Percentiles rank a stretch among this genome's conserved stretches.
Conservation (phyloP, 2,329 filamentous ascomycete genomes). For the Fusarium dimerum region DNA sequence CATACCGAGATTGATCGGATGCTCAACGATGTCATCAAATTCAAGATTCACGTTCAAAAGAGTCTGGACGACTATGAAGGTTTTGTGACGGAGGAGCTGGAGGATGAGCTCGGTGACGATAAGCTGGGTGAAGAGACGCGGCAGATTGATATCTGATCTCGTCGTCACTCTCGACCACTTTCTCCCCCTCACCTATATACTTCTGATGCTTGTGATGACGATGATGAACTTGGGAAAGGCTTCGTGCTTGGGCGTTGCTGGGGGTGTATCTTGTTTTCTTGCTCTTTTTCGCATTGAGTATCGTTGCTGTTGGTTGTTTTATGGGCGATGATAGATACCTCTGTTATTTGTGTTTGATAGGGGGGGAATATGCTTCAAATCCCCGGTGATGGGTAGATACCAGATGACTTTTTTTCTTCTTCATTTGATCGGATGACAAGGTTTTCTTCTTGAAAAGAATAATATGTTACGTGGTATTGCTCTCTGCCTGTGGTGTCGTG, state of each 20-base stretch:
- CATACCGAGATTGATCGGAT: slow-evolving; percentile 96
- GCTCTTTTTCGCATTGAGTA: background rate
- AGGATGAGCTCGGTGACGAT: slow-evolving; percentile 74
- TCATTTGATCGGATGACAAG: background rate
- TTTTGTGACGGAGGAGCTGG: slow-evolving; percentile 92
- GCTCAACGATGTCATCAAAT: slow-evolving; percentile 95
- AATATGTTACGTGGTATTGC: too few relatives aligned
- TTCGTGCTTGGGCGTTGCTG: background rate
- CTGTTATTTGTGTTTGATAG: background rate
- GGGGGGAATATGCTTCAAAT: background rate
- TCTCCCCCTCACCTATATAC: background rate
- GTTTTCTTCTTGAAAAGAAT: too few relatives aligned
- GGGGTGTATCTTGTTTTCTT: background rate
- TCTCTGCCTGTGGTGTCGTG: too few relatives aligned
- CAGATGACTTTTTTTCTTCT: background rate
- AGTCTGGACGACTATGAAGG: slow-evolving; percentile 90
- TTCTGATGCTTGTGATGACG: background rate
- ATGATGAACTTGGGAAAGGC: background rate
- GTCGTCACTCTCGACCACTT: background rate
- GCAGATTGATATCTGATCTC: slow-evolving; percentile 41
- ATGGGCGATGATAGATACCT: background rate
- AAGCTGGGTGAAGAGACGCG: slow-evolving; percentile 57
- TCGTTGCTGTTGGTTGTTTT: background rate
- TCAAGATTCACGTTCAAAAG: slow-evolving; percentile 97
- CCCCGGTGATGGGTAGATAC: background rate